Percentiles rank a stretch among this genome's conserved stretches.
Evolutionary conservation across 1,284 basidiomycete genomes (phyloP).

Genomic region (Earliella scabrosa): DNA sequence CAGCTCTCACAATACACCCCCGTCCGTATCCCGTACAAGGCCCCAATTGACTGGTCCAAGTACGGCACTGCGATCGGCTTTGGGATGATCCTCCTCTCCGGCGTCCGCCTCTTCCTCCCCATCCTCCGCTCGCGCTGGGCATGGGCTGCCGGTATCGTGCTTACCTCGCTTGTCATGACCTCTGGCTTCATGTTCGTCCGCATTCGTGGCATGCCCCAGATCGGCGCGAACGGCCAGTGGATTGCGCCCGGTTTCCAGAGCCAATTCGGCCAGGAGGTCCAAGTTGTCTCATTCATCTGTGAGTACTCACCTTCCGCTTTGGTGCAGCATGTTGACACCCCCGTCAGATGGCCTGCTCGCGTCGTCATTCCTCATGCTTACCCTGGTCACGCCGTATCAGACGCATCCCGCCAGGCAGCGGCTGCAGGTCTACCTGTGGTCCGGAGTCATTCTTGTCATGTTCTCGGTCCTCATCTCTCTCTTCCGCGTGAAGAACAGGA

Average conservation of each 20-base stretch:
- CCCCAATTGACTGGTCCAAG: slow-evolving; percentile 72
- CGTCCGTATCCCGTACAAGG: slow-evolving; percentile 72
- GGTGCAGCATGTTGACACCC: no score
- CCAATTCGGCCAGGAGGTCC: slow-evolving; percentile 93
- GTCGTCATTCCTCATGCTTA: slow-evolving; percentile 84
- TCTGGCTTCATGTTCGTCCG: slow-evolving; percentile 97
- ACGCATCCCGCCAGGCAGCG: slow-evolving; percentile 79
- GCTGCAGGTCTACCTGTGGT: slow-evolving; percentile 90
- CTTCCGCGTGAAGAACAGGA: slow-evolving; percentile 92
- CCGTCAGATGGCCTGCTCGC: slow-evolving; percentile 83
- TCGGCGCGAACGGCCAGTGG: slow-evolving; percentile 72
- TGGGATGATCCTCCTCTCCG: slow-evolving; percentile 48
- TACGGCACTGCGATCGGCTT: slow-evolving; percentile 49
- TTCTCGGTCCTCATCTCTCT: slow-evolving; percentile 90
- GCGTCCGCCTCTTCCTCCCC: slow-evolving; percentile 68
- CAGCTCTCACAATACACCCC: slow-evolving; percentile 77
- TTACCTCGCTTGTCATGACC: slow-evolving; percentile 82
- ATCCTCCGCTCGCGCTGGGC: slow-evolving; percentile 80
- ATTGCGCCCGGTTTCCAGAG: slow-evolving; percentile 89
- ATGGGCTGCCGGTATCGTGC: slow-evolving; percentile 71
- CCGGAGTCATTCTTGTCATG: slow-evolving; percentile 79
- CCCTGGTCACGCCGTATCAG: slow-evolving; percentile 82
- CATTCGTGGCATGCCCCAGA: slow-evolving; percentile 85
- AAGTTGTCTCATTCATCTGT: slow-evolving; percentile 90
- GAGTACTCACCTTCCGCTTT: slow-evolving; percentile 42